Evolutionary conservation across 164 flowering plant genomes (phyloP).

Genomic region (Echeveria elegans): DNA sequence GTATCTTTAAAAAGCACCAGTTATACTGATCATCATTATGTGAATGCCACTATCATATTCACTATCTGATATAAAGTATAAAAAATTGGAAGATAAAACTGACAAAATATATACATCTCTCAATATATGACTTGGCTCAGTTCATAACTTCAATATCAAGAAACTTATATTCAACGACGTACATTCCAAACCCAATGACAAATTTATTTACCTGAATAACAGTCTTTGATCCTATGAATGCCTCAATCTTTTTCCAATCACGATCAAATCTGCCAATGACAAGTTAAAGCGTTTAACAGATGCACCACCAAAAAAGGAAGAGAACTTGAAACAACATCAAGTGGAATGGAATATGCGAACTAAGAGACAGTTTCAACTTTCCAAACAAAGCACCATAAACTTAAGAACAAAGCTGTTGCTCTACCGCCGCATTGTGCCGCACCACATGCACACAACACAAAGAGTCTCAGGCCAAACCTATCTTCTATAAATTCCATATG

Average conservation of each 20-base stretch:
- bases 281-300: neutral
- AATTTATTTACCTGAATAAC: conserved; percentile 74
- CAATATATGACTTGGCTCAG: too few species aligned
- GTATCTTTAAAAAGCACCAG: conserved; percentile 33
- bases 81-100: too few species aligned
- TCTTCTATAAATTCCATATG: too few species aligned
- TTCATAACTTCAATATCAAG: neutral
- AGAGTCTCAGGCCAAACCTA: too few species aligned
- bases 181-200: neutral
- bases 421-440: too few species aligned
- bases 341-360: neutral
- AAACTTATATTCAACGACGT: neutral
- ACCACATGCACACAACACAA: too few species aligned
- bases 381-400: neutral
- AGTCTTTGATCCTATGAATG: conserved; percentile 88
- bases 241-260: conserved; percentile 98
- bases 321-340: neutral
- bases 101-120: too few species aligned
- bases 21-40: conserved; percentile 17
- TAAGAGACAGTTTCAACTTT: neutral
- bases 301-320: neutral
- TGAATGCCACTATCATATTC: too few species aligned
- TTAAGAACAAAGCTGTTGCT: too few species aligned
- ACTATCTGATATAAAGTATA: too few species aligned
- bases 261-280: conserved; percentile 69